Conservation (phyloP, 1,284 basidiomycete genomes). For the Wolfiporia cocos region DNA sequence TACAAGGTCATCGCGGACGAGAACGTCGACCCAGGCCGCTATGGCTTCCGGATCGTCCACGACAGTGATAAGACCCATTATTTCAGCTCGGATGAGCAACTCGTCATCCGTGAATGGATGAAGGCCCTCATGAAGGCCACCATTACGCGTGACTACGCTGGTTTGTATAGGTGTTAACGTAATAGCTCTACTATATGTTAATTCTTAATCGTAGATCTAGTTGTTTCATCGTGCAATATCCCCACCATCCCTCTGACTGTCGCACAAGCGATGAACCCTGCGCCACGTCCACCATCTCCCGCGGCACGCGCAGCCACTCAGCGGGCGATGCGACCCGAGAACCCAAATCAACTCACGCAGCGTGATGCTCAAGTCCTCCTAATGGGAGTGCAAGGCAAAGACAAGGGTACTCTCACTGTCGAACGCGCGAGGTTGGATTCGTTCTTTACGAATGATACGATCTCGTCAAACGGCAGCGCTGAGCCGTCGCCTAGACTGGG, state of each 20-base stretch:
- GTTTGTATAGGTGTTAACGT: too few relatives aligned
- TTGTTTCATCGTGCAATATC: constrained; percentile 96
- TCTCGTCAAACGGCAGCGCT: constrained; percentile 19
- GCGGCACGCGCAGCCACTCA: constrained; percentile 85
- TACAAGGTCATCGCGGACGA: constrained; percentile 95
- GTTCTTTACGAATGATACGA: constrained; percentile 44
- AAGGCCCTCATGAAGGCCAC: constrained; percentile 99
- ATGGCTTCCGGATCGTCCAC: constrained; percentile 94
- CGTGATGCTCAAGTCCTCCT: constrained; percentile 80
- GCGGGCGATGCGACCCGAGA: constrained; percentile 80
- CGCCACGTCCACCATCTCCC: constrained; percentile 92
- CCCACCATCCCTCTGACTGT: constrained; percentile 94
- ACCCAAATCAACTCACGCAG: constrained; percentile 86
- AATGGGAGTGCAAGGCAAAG: constrained; percentile 53
- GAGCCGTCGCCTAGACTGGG: constrained; percentile 8
- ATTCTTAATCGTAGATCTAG: constrained; percentile 56
- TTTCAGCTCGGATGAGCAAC: constrained; percentile 89
- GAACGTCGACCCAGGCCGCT: constrained; percentile 86
- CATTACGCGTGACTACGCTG: constrained; percentile 87
- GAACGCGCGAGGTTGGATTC: constrained; percentile 45
- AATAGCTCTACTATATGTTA: too few relatives aligned
- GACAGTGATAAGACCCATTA: constrained; percentile 84
- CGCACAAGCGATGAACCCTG: constrained; percentile 94
- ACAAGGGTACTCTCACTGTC: constrained; percentile 28
- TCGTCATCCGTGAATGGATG: constrained; percentile 93